Evolutionary conservation across 352 stramenopile genomes (phyloP), one percentile per base, ranked within the genome.

Genomic region (Pythium rishiriense): DNA sequence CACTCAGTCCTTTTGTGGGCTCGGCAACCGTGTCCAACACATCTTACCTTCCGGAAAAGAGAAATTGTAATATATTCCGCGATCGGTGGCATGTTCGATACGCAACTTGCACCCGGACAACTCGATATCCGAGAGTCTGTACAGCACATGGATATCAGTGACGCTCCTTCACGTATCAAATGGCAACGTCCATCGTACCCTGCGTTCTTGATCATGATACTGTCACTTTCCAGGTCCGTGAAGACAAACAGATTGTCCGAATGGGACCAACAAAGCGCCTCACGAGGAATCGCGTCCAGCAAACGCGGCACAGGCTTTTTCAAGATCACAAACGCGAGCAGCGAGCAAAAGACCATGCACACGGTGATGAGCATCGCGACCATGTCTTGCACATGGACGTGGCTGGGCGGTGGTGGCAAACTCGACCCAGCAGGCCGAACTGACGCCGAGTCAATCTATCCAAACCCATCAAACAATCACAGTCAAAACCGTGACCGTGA

Each of bases 51-150:
- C 58, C 0, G 64, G 64, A 17, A 71, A 71, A 1, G 51, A 57
- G 19, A 71, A 71, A 22, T 67, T 56, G 43, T 71, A 66, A 29
- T 68, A 68, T 28, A 66, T 71, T n/a, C 58, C 64, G n/a, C 64
- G 52, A 33, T 71, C 64, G 0, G 37, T 63, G 12, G 64, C 39
- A 47, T 67, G 58, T 29, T 71, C 64, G 14, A 67, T 41, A 1
- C 52, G 45, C 14, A 71, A 45, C 29, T 62, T 66, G 25, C 64
- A 71, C 0, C 48, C 50, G 0, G 64, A 71, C 14, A 71, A 25
- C 22, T 71, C 64, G 41, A 71, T 59, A 54, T 71, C 64, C 0
- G 42, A 24, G 21, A 63, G 33, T 3, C 64, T 71, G 43, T 15
- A 22, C 0, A 53, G 19, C 21, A 24, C 41, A 49, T 28, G 11